Base-by-base conservation (phyloP, 2,329 filamentous ascomycete species). In the Paramyrothecium sp. region DNA sequence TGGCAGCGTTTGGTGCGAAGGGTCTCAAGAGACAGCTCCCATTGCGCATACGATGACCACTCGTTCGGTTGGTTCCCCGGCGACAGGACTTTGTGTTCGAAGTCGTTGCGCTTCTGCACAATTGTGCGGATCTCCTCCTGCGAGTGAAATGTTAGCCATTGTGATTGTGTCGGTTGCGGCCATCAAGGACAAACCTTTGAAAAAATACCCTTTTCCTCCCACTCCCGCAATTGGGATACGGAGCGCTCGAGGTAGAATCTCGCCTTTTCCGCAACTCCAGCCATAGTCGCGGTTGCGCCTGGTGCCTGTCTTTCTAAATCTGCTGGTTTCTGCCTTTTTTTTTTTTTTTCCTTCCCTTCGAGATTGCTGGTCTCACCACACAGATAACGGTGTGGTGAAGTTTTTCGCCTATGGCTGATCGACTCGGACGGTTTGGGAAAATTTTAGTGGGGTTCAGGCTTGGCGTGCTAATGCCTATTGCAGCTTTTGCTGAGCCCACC, bases 191-290 rank as follows among this genome's bases (percentile, higher is more conserved):
- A 34, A 73, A 90, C 90, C 78, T 89, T 88, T 60, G 83, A 86
- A 77, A 99, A 99, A 65, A 99, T 90, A 66, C 91, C 89, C 74
- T 97, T 97, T 63, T 91, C 86, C 75, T 96, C 90, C 73, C 92
- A 96, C 68, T 97, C 92, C 61, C 92, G 91, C 57, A 99, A 84
- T 73, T 98, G 93, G 17, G 93, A 92, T 48, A 97, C 91, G 2
- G 90, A 89, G 65, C 94, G 89, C 78, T 99, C 95, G 62, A 98
- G 84, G 75, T 91, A 97, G 76, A 94, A 98, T 58, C 94, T 91
- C 56, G 94, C 95, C 76, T 97, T 98, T 70, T 98, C 95, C 61
- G 90, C 89, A 58, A 95, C 89, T 47, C 87, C 89, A 2, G 92
- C 85, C 92, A 97, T 96, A 58, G 54, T 63, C 51, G 13, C 33